Percentiles rank a stretch among this genome's conserved stretches.
Evolutionary conservation across 2,329 filamentous ascomycete species (phyloP).

Genomic region (Cladosporium sp.): DNA sequence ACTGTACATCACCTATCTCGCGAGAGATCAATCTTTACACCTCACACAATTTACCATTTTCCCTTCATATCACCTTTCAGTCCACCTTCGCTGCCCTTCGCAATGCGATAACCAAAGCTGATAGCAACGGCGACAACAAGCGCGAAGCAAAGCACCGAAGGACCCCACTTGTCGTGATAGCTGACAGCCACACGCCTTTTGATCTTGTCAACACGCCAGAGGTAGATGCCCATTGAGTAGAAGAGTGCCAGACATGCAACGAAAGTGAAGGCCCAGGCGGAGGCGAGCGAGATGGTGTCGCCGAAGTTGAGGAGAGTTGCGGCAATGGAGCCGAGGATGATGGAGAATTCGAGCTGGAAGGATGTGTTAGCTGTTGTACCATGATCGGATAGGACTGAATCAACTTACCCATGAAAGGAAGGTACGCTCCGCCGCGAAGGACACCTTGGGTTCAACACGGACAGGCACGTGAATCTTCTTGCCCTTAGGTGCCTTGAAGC

Average conservation of each 20-base stretch:
- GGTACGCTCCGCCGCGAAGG: slow-evolving; percentile 91
- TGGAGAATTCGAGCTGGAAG: slow-evolving; percentile 81
- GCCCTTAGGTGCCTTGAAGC: slow-evolving; percentile 69
- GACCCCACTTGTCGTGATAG: slow-evolving; percentile 88
- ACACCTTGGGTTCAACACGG: slow-evolving; percentile 95
- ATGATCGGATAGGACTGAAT: slow-evolving; percentile 15
- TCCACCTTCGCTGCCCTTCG: slow-evolving; percentile 47
- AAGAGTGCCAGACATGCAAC: slow-evolving; percentile 73
- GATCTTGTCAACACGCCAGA: slow-evolving; percentile 85
- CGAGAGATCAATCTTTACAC: too few species aligned
- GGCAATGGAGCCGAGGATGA: slow-evolving; percentile 86
- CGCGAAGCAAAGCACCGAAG: slow-evolving; percentile 68
- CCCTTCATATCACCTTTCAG: slow-evolving; percentile 31
- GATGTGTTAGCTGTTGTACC: background rate
- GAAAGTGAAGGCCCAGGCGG: slow-evolving; percentile 66
- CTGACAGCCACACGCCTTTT: slow-evolving; percentile 76
- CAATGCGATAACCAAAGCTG: slow-evolving; percentile 78
- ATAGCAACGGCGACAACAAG: slow-evolving; percentile 69
- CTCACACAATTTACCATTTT: too few species aligned
- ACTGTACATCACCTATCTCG: background rate
- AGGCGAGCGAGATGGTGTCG: slow-evolving; percentile 58
- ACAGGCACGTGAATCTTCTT: slow-evolving; percentile 94
- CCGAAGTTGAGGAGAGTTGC: slow-evolving; percentile 81
- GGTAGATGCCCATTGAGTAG: slow-evolving; percentile 79
- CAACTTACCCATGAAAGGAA: slow-evolving; percentile 82